Base-by-base conservation (phyloP, 805 yeast species). In the Kodamaea sagamina region DNA sequence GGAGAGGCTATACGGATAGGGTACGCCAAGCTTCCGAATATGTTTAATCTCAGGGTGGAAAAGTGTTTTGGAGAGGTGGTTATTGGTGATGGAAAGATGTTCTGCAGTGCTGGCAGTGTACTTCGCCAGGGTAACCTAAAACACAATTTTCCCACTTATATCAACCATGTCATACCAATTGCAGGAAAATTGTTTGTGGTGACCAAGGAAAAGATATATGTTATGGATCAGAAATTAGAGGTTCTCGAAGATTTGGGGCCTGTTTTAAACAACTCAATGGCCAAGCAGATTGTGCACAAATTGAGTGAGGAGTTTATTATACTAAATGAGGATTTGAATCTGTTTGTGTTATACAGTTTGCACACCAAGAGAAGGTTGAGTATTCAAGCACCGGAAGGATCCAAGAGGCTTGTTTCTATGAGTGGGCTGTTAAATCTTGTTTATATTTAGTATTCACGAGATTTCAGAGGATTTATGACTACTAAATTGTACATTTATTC, bases 331-430 rank as follows among this genome's bases (percentile, higher is more conserved):
- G 38, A 34, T 11, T 4, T 41, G 4, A 18, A 25, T 12, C 32
- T 34, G 29, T 34, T 41, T 12, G 38, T 34, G 25, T 25, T 41
- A 3, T 41, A 34, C 39, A 31, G 25, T 21, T 18, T 34, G 22
- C 8, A 25, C 2, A 35, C 32, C 31, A 34, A 34, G 21, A 26
- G 19, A 12, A 32, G 27, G 10, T 15, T 41, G 9, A 25, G 18
- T 4, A 15, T 41, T 2, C 22, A 34, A 6, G 34, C 32, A 6
- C 39, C 39, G 2, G 16, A 17, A 19, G 29, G 24, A 11, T 35
- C 42, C 2, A 39, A 39, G 29, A 25, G 43, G 27, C 21, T 41
- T 8, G 34, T 41, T 9, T 34, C 34, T 9, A 26, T 41, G 39
- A 34, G 35, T 27, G 43, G 43, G 4, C 36, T 31, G 36, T 39